A percentile compares a stretch with the other conserved stretches of the same genome.
phyloP scores from a whole-genome alignment of 2,329 filamentous ascomycete species.

The Diaporthe sp. region DNA sequence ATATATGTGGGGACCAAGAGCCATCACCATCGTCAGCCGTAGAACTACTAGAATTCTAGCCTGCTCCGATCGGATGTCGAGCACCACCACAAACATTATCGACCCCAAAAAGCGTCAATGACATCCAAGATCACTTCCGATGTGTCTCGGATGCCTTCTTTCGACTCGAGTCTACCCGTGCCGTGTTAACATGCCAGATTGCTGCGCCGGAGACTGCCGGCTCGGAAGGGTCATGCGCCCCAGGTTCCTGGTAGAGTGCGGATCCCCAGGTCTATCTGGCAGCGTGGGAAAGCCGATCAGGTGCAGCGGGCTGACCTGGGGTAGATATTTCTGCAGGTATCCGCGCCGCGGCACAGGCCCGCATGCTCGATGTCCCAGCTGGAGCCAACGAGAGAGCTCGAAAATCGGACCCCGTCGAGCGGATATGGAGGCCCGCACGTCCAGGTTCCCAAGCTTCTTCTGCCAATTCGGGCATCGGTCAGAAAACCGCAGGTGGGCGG shows the following conservation, averaged over 20 bases:
- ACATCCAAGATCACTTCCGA: neutral
- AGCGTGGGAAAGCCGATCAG: neutral
- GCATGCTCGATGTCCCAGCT: neutral
- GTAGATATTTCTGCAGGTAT: constrained; percentile 11
- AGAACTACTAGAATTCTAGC: neutral
- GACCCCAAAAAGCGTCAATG: neutral
- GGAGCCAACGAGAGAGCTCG: neutral
- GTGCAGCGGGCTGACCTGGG: neutral
- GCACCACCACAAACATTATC: neutral
- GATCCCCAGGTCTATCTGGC: constrained; percentile 13
- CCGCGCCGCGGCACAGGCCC: constrained; percentile 18
- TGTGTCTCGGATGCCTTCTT: constrained; percentile 26
- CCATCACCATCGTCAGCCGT: no score
- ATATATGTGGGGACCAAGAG: neutral
- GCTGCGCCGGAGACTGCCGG: neutral
- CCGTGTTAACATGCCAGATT: neutral
- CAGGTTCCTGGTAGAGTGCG: neutral
- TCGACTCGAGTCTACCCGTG: neutral
- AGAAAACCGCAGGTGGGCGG: constrained; percentile 11
- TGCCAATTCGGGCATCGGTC: constrained; percentile 18
- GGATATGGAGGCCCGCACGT: neutral
- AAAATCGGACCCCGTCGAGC: neutral
- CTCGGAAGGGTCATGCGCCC: neutral
- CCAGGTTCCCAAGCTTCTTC: neutral
- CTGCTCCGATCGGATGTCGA: neutral